Base-by-base conservation (phyloP, 257 asterid genomes). In the Gentiana dahurica region DNA sequence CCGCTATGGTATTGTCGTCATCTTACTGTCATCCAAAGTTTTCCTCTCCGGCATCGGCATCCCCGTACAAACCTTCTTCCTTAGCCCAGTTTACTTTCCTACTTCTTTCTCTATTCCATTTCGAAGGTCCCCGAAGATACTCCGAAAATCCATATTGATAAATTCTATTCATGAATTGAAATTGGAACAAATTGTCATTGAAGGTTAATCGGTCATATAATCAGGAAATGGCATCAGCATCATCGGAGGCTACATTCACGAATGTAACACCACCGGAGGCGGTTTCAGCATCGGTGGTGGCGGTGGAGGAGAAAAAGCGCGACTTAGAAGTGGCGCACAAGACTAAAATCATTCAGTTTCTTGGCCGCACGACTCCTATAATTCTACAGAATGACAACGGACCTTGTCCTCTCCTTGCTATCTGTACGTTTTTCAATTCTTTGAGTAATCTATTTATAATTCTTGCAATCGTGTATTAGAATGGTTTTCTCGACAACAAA, bases 391-490 rank as follows among this genome's bases (percentile, higher is more conserved):
- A 88, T 66, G 95, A 91, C 50, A 91, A 91, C 77, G 97, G 98
- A 45, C 98, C 97, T 10, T 92, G 98, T 70, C 98, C 97, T 69
- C 98, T 91, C 60, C 95, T 91, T 49, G 94, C 98, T 33, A 85
- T 91, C 66, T 91, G 98, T 87, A 83, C 47, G 46, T 35, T 34
- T 15, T 41, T 5, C 38, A 10, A 8, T 10, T 36, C 3, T 13
- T 36, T 46, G 15, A 50, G 0, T 12, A 1, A 11, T 8, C 34
- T 34, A 36, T 60, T 49, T 38, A 36, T 34, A 32, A 1, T 4
- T 3, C 41, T 39, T 44, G 1, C 8, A 4, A 39, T 12, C 6
- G 24, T 45, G 5, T 7, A 12, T 4, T 45, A 12, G 32, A 44
- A 44, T 57, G 38, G 34, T 11, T 46, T 32, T 4, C 4, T 34